Base-by-base conservation (phyloP, 2,329 filamentous ascomycete species). In the Trichophyton benhamiae region DNA sequence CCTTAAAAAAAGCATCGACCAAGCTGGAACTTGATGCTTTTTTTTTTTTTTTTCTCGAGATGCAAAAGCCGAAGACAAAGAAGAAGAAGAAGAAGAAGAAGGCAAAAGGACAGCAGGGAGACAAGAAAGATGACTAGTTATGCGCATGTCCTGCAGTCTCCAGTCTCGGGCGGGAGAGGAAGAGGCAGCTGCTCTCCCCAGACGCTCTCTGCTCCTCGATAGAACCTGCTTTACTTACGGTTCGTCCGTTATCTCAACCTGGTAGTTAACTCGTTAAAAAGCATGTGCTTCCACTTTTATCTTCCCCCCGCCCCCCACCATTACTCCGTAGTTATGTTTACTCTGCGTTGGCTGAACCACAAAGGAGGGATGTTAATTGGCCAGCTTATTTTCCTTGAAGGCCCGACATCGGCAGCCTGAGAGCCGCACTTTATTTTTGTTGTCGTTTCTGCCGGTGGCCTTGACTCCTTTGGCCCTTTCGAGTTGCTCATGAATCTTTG, bases 1-100 rank as follows among this genome's bases (percentile, higher is more conserved):
- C n/a, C 55, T 25, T 58, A 41, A 58, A 58, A 58, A 20, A 58
- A 38, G 55, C 55, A 20, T 58, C 38, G 55, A 58, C 55, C 30
- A 58, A 53, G 49, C 49, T 53, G 22, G 49, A 13, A 17, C 13
- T 30, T 53, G 2, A 7, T 30, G 6, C 1, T 7, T 30, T 30
- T 30, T 7, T 30, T 27, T 20, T 25, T 13, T 22, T 9, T 22
- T 9, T 49, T 49, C 1, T 49, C 5, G 3, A 15, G 22, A 11
- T 22, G 49, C 9, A 20, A n/a, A 53, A 53, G 15, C 22, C 33
- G 8, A 17, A 20, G 20, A 20, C 20, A 2, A 30, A 6, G 27
- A 8, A 5, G 22, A 25, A 33, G 13, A 30, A 1, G 13, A 13
- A 27, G 7, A 30, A 6, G 27, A 8, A 5, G 22, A 25, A 33